phyloP scores from a whole-genome alignment of 441 rosid species.

The Adansonia rubrostipa region DNA sequence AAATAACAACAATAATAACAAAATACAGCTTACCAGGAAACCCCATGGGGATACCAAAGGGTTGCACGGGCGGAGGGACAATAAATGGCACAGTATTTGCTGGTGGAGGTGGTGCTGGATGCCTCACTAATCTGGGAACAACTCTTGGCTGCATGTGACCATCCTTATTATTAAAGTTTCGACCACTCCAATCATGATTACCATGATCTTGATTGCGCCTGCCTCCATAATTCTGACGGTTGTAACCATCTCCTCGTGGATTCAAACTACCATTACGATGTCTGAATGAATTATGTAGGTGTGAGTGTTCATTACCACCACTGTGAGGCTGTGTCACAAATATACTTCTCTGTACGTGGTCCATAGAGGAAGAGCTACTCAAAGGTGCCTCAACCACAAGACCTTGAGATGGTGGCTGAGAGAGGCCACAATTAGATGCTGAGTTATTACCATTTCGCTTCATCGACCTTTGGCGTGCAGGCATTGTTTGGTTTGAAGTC shows the following conservation, averaged over 20 bases:
- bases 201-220: constrained; percentile 76
- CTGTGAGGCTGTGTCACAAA: constrained; percentile 37
- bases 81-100: constrained; percentile 55
- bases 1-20: constrained; percentile 21
- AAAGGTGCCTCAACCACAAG: constrained; percentile 41
- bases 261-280: constrained; percentile 58
- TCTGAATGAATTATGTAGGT: constrained; percentile 51
- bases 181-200: constrained; percentile 64
- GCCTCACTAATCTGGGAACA: constrained; percentile 59
- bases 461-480: constrained; percentile 47
- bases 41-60: constrained; percentile 58
- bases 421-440: constrained; percentile 45
- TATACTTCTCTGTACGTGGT: constrained; percentile 51
- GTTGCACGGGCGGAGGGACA: constrained; percentile 51
- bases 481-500: constrained; percentile 42
- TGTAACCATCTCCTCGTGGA: constrained; percentile 61
- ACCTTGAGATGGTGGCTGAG: constrained; percentile 47
- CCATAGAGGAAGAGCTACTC: constrained; percentile 57
- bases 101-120: constrained; percentile 57
- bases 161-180: constrained; percentile 71
- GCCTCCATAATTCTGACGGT: constrained; percentile 57
- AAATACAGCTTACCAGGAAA: constrained; percentile 64
- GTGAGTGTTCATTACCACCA: constrained; percentile 46
- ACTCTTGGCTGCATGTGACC: constrained; percentile 61
- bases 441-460: constrained; percentile 48